Conservation (phyloP, 306 rosid genomes). For the Ceratonia siliqua region DNA sequence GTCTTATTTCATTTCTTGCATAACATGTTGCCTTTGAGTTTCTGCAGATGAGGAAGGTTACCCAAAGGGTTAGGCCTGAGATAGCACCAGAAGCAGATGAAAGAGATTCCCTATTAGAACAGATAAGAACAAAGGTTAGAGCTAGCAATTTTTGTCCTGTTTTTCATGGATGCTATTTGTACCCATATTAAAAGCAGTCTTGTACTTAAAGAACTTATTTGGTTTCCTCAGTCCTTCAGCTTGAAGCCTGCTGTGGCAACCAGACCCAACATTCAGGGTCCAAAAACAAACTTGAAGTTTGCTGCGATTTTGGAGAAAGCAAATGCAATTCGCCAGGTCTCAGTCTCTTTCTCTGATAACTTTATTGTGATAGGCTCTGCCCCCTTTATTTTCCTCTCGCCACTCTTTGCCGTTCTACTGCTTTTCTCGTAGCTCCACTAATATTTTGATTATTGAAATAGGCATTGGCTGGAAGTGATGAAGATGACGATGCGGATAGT, state of each 20-base stretch:
- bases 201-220: conserved; percentile 11
- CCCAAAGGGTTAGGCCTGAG: conserved; percentile 71
- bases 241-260: conserved; percentile 75
- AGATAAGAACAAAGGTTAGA: conserved; percentile 93
- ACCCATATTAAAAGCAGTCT: not conserved
- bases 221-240: conserved; percentile 78
- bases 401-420: not conserved
- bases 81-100: conserved; percentile 65
- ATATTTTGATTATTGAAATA: conserved; percentile 41
- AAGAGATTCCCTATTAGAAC: conserved; percentile 82
- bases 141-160: conserved; percentile 13
- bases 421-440: conserved; percentile 23
- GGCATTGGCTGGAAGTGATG: conserved; percentile 96
- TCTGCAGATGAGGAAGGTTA: conserved; percentile 85
- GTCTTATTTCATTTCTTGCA: conserved; percentile 34
- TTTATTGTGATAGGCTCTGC: not conserved
- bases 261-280: conserved; percentile 83
- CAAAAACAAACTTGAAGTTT: conserved; percentile 79
- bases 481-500: conserved; percentile 70
- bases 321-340: conserved; percentile 95
- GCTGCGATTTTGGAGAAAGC: conserved; percentile 97
- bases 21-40: conserved; percentile 36
- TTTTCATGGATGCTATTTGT: conserved; percentile 7
- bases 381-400: not conserved
- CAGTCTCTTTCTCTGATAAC: conserved; percentile 30